These are phyloP conservation scores for Tylopilus subfusipes DNA, from an alignment of 768 basidiomycete genomes.

Conservation along the genomic window DNA sequence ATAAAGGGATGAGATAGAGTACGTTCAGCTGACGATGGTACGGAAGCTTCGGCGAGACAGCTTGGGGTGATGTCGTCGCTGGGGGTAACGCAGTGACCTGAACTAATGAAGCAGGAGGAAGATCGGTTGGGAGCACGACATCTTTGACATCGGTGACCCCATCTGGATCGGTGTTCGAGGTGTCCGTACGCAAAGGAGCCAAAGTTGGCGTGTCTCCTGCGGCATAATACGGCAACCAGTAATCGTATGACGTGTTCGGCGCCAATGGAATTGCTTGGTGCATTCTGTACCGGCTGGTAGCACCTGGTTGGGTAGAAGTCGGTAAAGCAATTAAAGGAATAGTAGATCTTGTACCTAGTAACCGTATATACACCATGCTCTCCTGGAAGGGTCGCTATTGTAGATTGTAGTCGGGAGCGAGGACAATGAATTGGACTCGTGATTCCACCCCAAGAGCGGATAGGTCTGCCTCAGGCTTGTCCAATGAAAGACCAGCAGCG, in stretches of 20 bases:
- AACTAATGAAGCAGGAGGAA: slow-evolving; percentile 22
- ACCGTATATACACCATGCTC: slow-evolving; percentile 20
- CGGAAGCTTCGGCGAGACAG: slow-evolving; percentile 15
- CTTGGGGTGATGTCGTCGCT: slow-evolving; percentile 11
- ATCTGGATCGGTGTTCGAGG: not conserved
- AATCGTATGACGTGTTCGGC: slow-evolving; percentile 27
- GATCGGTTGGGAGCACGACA: slow-evolving; percentile 5
- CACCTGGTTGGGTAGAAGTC: slow-evolving; percentile 6
- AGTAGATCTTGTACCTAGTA: slow-evolving; percentile 13
- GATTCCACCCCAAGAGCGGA: slow-evolving; percentile 63
- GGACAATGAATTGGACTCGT: slow-evolving; percentile 41
- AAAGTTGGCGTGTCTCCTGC: slow-evolving; percentile 20
- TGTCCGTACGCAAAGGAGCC: slow-evolving; percentile 4
- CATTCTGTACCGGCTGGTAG: slow-evolving; percentile 6
- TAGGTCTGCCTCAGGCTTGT: slow-evolving; percentile 56
- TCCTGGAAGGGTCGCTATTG: slow-evolving; percentile 10
- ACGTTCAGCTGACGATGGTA: slow-evolving; percentile 24
- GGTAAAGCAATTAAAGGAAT: not conserved
- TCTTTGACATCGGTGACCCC: not conserved
- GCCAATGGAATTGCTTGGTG: slow-evolving; percentile 15
- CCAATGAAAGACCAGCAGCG: slow-evolving; percentile 69
- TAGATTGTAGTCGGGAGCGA: slow-evolving; percentile 37
- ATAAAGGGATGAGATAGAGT: slow-evolving; percentile 27
- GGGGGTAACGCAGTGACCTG: slow-evolving; percentile 36
- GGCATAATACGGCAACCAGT: slow-evolving; percentile 37